Evolutionary conservation across 495 filamentous ascomycete genomes (phyloP), one percentile per base, ranked within the genome.

Genomic region (Neurospora sublineolata): DNA sequence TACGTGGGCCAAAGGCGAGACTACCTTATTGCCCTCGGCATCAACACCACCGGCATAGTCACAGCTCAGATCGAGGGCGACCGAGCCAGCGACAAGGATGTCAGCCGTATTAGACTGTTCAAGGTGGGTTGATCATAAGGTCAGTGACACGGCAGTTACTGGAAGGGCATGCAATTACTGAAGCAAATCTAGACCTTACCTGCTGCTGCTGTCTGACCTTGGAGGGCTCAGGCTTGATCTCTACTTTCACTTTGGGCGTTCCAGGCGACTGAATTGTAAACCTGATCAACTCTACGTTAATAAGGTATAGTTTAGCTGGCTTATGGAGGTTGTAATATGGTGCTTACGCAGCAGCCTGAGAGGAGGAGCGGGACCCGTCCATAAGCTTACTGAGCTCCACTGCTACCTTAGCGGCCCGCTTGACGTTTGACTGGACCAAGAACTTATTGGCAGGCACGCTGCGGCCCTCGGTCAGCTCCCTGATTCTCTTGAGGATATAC

Each of bases 61-160:
- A 79, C 95, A 97, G 73, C 90, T 89, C 23, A 94, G 80, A 79
- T 99, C 95, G 42, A 97, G 86, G 18, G 94, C 94, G 14, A 99
- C 85, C 11, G 93, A 93, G 42, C 95, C 95, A 44, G 94, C 93
- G 41, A 97, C 93, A 30, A 97, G 77, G n/a, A 97, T 83, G 72
- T 93, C 89, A 39, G 83, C 83, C 68, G 74, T 42, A 38, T 75
- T 60, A 18, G 52, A 33, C 52, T 60, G 27, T 16, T 8, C 27
- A 18, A 8, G 52, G 23, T 18, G 8, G 52, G 52, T 60, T 30
- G 12, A 30, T 30, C 1, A 33, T 8, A 8, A 0, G 14, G 52
- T 60, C 52, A 60, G 52, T 60, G 27, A 60, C 12, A 18, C 27
- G 27, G 23, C 23, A 30, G 12, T 16, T 60, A 60, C 27, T 60